Conservation (phyloP, 768 basidiomycete species). For the Tricholoma bakamatsutake region DNA sequence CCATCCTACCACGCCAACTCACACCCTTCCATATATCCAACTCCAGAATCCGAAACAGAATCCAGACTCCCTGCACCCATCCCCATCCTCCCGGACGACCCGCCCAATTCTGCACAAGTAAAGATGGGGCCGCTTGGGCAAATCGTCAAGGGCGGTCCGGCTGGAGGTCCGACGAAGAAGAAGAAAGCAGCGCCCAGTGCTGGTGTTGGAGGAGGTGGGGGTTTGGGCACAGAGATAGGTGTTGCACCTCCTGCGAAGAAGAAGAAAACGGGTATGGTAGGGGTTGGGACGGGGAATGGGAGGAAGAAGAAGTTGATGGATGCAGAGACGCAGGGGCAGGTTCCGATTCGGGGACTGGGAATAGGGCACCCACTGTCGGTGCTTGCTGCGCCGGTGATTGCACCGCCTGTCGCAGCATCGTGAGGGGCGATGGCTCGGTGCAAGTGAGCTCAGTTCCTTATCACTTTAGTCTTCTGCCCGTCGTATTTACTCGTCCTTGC, state of each 20-base stretch:
- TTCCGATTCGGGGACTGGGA: slow-evolving; percentile 4
- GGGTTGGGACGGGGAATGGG: slow-evolving; percentile 39
- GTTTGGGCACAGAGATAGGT: slow-evolving; percentile 20
- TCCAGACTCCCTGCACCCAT: slow-evolving; percentile 13
- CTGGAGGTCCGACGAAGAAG: slow-evolving; percentile 56
- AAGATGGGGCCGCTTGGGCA: slow-evolving; percentile 82
- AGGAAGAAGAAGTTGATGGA: slow-evolving; percentile 37
- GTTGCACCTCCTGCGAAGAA: slow-evolving; percentile 21
- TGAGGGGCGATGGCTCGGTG: not conserved
- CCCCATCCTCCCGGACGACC: slow-evolving; percentile 58
- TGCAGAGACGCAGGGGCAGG: slow-evolving; percentile 7
- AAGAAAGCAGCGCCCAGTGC: slow-evolving; percentile 29
- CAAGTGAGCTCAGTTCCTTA: not conserved
- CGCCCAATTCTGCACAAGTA: slow-evolving; percentile 47
- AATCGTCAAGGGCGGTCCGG: slow-evolving; percentile 47
- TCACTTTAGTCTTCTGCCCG: not conserved
- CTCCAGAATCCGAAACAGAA: slow-evolving; percentile 13
- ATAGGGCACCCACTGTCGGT: not conserved
- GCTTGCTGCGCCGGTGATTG: slow-evolving; percentile 2
- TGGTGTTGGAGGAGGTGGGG: slow-evolving; percentile 19
- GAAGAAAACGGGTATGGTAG: slow-evolving; percentile 39
- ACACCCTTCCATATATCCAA: not conserved
- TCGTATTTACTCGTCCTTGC: not conserved
- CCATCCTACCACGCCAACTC: not conserved
- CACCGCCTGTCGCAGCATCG: slow-evolving; percentile 8